Percentiles rank a stretch among this genome's conserved stretches.
Evolutionary conservation across 345 rosid species (phyloP).

Genomic region (Eucalyptus sideroxylon): DNA sequence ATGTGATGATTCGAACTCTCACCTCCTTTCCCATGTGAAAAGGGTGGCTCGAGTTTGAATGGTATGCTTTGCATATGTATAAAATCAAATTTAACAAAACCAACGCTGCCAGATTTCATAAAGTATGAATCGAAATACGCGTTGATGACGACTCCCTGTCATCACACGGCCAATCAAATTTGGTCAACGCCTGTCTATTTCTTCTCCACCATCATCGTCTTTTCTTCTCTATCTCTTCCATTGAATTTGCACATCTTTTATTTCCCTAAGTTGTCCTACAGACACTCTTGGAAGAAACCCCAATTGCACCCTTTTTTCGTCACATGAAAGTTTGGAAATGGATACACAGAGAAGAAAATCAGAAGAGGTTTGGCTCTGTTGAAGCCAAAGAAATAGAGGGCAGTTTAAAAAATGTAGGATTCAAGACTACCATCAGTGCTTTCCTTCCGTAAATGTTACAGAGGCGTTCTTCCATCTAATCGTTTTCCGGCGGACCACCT

Average conservation of each 20-base stretch:
- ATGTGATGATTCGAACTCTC: fast-evolving
- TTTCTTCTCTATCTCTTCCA: not conserved
- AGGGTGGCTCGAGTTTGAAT: not conserved
- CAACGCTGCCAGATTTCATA: not conserved
- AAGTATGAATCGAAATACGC: not conserved
- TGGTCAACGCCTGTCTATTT: not conserved
- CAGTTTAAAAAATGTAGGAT: not conserved
- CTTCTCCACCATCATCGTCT: not conserved
- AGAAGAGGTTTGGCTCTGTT: not conserved
- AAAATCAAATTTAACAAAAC: not conserved
- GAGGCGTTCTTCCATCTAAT: not conserved
- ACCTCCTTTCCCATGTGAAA: too few species aligned
- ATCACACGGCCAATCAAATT: not conserved
- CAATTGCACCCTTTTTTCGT: not conserved
- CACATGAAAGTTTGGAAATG: not conserved
- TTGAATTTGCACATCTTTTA: not conserved
- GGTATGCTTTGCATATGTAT: not conserved
- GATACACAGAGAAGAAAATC: not conserved
- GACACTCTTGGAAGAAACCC: not conserved
- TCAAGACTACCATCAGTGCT: not conserved
- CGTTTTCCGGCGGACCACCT: not conserved
- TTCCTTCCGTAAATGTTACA: not conserved
- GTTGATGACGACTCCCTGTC: not conserved
- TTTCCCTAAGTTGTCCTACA: not conserved
- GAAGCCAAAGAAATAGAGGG: not conserved